Percentiles rank a stretch among this genome's conserved stretches.
These are phyloP conservation scores for Cryptococcus sp. DNA, from an alignment of 1,284 basidiomycete species.

Conservation along the genomic window DNA sequence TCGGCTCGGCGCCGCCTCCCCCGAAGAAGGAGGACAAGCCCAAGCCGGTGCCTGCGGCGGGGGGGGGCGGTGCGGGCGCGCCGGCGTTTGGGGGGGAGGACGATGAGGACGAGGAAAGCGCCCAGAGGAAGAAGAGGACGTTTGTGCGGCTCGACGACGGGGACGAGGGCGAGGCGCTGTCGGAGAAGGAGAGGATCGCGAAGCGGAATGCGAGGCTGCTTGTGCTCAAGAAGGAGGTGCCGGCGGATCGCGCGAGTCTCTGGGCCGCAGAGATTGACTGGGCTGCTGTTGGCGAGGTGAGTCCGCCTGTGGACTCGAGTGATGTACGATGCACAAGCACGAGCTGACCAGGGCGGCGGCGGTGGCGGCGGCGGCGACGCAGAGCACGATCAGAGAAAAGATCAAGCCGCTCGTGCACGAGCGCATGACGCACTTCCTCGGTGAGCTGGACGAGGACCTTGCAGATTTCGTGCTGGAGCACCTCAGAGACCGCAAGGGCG, in stretches of 20 bases:
- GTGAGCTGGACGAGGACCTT: slow-evolving; percentile 69
- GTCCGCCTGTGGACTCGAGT: slow-evolving; percentile 33
- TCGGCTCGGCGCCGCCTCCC: slow-evolving; percentile 50
- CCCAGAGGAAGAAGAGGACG: slow-evolving; percentile 70
- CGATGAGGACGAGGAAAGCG: slow-evolving; percentile 71
- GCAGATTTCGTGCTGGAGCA: slow-evolving; percentile 87
- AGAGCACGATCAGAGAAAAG: slow-evolving; percentile 53
- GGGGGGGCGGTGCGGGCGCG: slow-evolving; percentile 16
- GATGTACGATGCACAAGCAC: no score
- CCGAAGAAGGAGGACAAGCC: slow-evolving; percentile 51
- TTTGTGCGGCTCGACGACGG: slow-evolving; percentile 70
- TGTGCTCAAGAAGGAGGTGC: slow-evolving; percentile 65
- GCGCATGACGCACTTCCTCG: slow-evolving; percentile 76
- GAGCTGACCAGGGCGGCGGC: no score
- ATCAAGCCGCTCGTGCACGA: slow-evolving; percentile 72
- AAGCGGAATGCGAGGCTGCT: slow-evolving; percentile 72
- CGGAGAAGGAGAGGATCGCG: slow-evolving; percentile 54
- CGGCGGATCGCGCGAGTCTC: slow-evolving; percentile 66
- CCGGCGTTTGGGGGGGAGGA: slow-evolving; percentile 65
- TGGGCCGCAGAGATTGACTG: slow-evolving; percentile 78
- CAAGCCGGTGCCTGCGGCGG: slow-evolving; percentile 47
- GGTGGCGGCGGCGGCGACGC: no score
- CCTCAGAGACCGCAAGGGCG: slow-evolving; percentile 75
- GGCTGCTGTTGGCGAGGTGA: slow-evolving; percentile 77
- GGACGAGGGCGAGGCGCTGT: slow-evolving; percentile 21